Evolutionary conservation across 1,284 basidiomycete species (phyloP).

Genomic region (Gomphus sp.): DNA sequence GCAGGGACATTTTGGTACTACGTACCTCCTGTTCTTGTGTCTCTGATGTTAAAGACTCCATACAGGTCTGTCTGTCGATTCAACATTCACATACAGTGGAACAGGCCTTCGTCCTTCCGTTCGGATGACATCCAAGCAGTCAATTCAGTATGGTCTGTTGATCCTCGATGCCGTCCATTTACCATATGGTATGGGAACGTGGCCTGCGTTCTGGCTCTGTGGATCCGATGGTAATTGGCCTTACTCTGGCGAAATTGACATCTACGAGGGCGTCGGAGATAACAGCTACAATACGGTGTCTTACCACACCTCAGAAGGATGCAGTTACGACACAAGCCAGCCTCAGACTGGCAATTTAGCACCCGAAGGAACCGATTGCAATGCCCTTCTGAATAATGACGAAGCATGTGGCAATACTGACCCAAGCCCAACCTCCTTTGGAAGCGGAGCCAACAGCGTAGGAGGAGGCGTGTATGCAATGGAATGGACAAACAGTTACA

Average conservation of each 20-base stretch:
- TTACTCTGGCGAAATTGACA: conserved; percentile 30
- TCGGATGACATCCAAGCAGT: not conserved
- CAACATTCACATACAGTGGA: not conserved
- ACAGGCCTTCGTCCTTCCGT: not conserved
- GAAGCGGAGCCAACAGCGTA: conserved; percentile 15
- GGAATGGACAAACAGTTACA: conserved; percentile 16
- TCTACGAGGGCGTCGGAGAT: conserved; percentile 28
- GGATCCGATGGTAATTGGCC: conserved; percentile 5
- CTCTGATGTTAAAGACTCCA: not conserved
- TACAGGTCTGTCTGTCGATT: conserved; percentile 1
- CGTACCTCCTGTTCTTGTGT: not conserved
- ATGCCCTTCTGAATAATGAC: conserved; percentile 4
- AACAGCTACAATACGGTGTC: conserved; percentile 21
- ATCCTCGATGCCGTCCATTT: conserved; percentile 5
- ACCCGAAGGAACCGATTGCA: conserved; percentile 16
- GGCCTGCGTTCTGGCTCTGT: conserved; percentile 12
- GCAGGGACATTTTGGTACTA: conserved; percentile 1
- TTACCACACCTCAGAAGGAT: conserved; percentile 22
- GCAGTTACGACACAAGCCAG: conserved; percentile 13
- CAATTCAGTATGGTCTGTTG: conserved; percentile 1
- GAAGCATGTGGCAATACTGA: conserved; percentile 5
- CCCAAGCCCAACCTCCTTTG: conserved; percentile 8
- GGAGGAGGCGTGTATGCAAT: conserved; percentile 29
- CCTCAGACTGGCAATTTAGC: conserved; percentile 9
- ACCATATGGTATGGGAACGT: not conserved